phyloP scores from a whole-genome alignment of 2,329 filamentous ascomycete genomes.

The Myriangium duriaei region DNA sequence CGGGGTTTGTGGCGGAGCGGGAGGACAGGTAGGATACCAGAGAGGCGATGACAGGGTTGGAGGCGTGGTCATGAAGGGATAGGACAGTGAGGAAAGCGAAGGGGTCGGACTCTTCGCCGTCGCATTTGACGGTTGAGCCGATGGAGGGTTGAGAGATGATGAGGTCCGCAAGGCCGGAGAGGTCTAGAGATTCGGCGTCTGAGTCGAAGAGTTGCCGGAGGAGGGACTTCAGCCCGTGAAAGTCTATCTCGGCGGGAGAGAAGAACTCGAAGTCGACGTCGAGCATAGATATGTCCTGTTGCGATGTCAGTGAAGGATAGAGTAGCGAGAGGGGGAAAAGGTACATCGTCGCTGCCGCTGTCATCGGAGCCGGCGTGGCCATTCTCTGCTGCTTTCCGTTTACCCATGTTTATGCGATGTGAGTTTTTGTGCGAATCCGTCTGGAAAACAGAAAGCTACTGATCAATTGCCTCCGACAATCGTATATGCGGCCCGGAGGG shows the following conservation, averaged over 20 bases:
- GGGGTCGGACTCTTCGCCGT: conserved; percentile 81
- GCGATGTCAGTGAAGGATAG: conserved; percentile 5
- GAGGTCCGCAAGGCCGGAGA: conserved; percentile 74
- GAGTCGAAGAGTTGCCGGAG: conserved; percentile 85
- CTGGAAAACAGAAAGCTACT: neutral
- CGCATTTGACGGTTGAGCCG: conserved; percentile 93
- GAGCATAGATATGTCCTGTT: conserved; percentile 75
- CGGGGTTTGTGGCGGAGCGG: conserved; percentile 39
- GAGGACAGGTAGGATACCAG: conserved; percentile 58
- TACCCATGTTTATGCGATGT: conserved; percentile 28
- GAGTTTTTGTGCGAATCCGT: conserved; percentile 1
- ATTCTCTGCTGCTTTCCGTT: conserved; percentile 38
- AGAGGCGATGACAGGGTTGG: conserved; percentile 58
- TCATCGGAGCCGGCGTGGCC: conserved; percentile 29
- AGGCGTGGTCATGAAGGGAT: conserved; percentile 64
- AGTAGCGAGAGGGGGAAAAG: neutral
- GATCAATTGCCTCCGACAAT: neutral
- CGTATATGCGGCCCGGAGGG: neutral
- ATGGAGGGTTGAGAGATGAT: conserved; percentile 78
- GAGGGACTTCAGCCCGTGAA: conserved; percentile 85
- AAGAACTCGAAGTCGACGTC: conserved; percentile 99
- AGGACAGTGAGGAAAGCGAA: conserved; percentile 86
- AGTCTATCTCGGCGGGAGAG: conserved; percentile 85
- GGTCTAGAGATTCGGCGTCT: conserved; percentile 73
- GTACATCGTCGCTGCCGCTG: conserved; percentile 21